Base-by-base conservation (phyloP, 352 stramenopile species). In the Peronospora tabacina region DNA sequence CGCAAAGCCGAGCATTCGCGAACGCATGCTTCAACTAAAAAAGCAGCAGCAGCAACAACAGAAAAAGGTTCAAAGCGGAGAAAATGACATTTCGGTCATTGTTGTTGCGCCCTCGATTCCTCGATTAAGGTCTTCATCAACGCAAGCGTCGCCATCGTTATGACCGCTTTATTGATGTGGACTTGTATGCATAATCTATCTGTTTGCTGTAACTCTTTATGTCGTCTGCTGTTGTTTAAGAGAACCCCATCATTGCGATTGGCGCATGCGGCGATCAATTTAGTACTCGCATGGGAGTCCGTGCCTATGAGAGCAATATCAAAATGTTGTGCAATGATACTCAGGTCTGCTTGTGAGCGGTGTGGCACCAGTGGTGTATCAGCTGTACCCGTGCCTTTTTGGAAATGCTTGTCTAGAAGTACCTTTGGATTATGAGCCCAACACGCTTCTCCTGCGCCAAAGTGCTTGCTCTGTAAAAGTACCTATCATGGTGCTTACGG, bases 11-110 rank as follows among this genome's bases (percentile, higher is more conserved):
- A 78, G 66, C 29, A 72, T 82, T 34, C 71, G 71, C 3, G 71
- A 82, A 28, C 68, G 71, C 2, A 80, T 82, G 72, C 44, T 72
- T 16, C 66, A 74, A 37, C 62, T 82, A 54, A 72, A 74, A 37
- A 79, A 75, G 46, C 66, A 75, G 44, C 66, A 75, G 44, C 57
- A 69, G 34, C 61, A 36, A 33, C 28, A 48, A 49, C 55, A 58
- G 30, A 58, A 55, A 39, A 62, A 56, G 30, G 56, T 61, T 8
- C 65, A 52, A 34, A 63, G 57, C n/a, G 57, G 51, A 46, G 51
- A 52, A 10, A 63, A 59, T 17, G 58, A 66, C 35, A 56, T 68
- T 28, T 44, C 61, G 0, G 50, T 66, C 13, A 44, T 67, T 15
- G 49, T 69, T 15, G 54, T 66, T 3, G 58, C 61, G 36, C 49